phyloP scores from a whole-genome alignment of 164 flowering plant species.

The Magnolia sinica region DNA sequence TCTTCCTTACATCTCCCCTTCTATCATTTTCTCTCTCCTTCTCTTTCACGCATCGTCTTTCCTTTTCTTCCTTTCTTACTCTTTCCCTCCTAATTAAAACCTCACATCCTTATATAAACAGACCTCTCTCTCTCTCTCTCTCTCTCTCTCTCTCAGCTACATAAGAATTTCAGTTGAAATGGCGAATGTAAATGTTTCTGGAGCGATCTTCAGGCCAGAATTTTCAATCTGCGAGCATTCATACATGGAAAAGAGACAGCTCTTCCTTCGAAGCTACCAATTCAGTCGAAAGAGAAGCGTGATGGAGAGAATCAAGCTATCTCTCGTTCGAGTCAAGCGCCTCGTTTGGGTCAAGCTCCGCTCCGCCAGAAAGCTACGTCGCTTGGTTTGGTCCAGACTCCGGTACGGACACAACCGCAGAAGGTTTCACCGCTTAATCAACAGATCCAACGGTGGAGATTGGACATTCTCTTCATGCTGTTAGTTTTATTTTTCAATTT shows the following conservation, averaged over 20 bases:
- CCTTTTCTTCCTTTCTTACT: background rate
- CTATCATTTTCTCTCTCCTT: background rate
- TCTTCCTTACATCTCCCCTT: too few species aligned
- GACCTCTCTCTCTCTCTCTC: background rate
- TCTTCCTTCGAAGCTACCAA: constrained; percentile 69
- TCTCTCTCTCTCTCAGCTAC: background rate
- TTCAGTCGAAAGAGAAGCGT: constrained; percentile 49
- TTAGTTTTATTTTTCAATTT: too few species aligned
- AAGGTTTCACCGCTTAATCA: constrained; percentile 29
- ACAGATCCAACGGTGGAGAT: background rate
- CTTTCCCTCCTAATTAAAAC: background rate
- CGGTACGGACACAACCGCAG: constrained; percentile 21
- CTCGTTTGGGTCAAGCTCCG: constrained; percentile 37
- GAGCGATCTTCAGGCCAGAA: constrained; percentile 5
- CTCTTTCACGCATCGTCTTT: background rate
- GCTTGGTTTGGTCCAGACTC: constrained; percentile 40
- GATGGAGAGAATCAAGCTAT: constrained; percentile 37
- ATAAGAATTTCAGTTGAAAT: too few species aligned
- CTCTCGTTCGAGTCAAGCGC: constrained; percentile 34
- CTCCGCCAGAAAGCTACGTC: constrained; percentile 34
- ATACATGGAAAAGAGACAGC: constrained; percentile 55
- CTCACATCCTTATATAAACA: background rate
- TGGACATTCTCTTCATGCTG: background rate
- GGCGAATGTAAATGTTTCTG: background rate
- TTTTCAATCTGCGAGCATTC: background rate